Conservation (phyloP, 768 basidiomycete genomes). For the Thelephora ganbajun region DNA sequence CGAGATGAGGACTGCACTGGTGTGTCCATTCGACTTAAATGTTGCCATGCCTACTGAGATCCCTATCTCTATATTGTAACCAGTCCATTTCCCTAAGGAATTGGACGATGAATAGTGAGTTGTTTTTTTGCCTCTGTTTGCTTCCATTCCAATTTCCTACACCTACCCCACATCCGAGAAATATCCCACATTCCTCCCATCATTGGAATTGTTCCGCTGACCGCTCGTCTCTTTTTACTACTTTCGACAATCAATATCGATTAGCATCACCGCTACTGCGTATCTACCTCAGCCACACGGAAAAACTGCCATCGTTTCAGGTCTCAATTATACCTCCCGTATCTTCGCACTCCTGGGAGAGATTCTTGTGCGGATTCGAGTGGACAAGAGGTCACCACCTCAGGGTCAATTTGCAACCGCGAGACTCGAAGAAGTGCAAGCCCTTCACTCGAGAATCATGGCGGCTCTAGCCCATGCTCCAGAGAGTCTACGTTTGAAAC, state of each 20-base stretch:
- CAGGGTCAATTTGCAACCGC: conserved; percentile 79
- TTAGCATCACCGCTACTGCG: conserved; percentile 69
- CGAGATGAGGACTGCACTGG: conserved; percentile 81
- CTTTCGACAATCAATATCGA: conserved; percentile 2
- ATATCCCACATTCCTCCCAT: neutral
- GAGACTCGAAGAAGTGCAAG: conserved; percentile 72
- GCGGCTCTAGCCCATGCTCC: conserved; percentile 65
- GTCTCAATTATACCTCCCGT: conserved; percentile 76
- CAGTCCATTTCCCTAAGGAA: conserved; percentile 73
- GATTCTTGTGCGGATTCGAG: conserved; percentile 74
- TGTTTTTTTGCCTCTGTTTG: conserved; percentile 9
- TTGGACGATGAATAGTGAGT: conserved; percentile 82
- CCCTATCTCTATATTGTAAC: neutral
- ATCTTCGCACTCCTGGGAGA: conserved; percentile 80
- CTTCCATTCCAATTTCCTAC: conserved; percentile 8
- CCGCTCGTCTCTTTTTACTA: conserved; percentile 1
- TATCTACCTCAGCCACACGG: conserved; percentile 82
- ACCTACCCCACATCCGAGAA: neutral
- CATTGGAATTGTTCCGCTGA: conserved; percentile 1
- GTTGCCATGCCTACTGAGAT: neutral
- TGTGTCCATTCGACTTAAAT: neutral
- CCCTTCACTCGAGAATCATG: conserved; percentile 64
- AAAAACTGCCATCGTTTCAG: conserved; percentile 73
- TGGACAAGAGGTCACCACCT: conserved; percentile 77
- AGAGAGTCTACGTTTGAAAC: conserved; percentile 59